phyloP scores from a whole-genome alignment of 1,139 yeast species.

The Zygoascus sp. region DNA sequence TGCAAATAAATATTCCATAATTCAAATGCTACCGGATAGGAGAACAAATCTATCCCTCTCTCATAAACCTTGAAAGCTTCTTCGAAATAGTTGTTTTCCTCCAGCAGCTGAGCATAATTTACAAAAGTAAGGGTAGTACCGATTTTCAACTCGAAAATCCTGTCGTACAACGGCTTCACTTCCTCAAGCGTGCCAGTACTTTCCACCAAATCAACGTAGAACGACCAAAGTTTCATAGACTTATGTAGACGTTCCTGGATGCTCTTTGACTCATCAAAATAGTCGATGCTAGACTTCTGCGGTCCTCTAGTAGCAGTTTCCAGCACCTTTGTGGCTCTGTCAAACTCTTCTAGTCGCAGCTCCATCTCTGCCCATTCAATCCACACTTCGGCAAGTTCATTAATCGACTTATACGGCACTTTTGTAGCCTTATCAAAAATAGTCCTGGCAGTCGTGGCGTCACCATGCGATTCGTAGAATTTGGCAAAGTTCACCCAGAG shows the following conservation, averaged over 20 bases:
- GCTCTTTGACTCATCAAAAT: conserved; percentile 43
- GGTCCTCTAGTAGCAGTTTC: conserved; percentile 50
- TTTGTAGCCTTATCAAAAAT: conserved; percentile 62
- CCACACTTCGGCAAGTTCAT: conserved; percentile 67
- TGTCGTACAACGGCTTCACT: conserved; percentile 52
- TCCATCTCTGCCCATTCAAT: conserved; percentile 70
- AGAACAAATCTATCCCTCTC: conserved; percentile 56
- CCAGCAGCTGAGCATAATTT: conserved; percentile 61
- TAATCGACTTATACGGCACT: conserved; percentile 60
- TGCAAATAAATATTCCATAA: conserved; percentile 68
- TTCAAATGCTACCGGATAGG: conserved; percentile 60
- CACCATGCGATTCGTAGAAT: conserved; percentile 52
- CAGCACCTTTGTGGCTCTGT: conserved; percentile 51
- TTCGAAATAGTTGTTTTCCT: conserved; percentile 45
- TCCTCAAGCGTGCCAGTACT: conserved; percentile 47
- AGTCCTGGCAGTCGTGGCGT: conserved; percentile 51
- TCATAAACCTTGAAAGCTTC: conserved; percentile 64
- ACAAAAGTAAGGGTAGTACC: conserved; percentile 67
- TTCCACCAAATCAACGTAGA: conserved; percentile 70
- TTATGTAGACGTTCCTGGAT: conserved; percentile 59
- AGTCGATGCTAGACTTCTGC: conserved; percentile 34
- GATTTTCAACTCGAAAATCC: conserved; percentile 55
- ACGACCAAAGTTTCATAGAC: conserved; percentile 64
- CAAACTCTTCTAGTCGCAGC: conserved; percentile 46
- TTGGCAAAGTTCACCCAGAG: conserved; percentile 71